Evolutionary conservation across 139 green algal genomes (phyloP).

Genomic region (Marvania coccoides): DNA sequence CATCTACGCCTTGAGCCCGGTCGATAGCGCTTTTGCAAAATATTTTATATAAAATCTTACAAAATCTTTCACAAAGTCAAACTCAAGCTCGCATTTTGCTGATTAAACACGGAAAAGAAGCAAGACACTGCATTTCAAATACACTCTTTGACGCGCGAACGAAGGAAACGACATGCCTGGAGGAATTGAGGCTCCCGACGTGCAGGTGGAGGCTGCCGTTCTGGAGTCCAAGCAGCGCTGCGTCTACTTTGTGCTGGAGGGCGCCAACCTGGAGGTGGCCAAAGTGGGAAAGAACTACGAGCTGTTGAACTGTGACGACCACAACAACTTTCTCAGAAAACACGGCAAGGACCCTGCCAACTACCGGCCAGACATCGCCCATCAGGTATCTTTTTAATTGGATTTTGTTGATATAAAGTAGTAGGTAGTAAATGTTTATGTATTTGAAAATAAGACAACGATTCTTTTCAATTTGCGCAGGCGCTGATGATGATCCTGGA

Average conservation of each 20-base stretch:
- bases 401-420: slow-evolving; percentile 1
- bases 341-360: slow-evolving; percentile 79
- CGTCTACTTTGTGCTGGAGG: slow-evolving; percentile 91
- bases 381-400: slow-evolving; percentile 62
- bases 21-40: too few relatives aligned
- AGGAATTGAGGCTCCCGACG: slow-evolving; percentile 45
- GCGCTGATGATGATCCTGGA: slow-evolving; percentile 89
- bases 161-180: slow-evolving; percentile 1
- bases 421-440: background rate
- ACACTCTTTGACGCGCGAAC: too few relatives aligned
- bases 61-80: too few relatives aligned
- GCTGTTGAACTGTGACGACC: slow-evolving; percentile 96
- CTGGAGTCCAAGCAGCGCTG: slow-evolving; percentile 23
- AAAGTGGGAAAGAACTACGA: slow-evolving; percentile 91
- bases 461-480: slow-evolving; percentile 29
- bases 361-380: slow-evolving; percentile 90
- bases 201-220: slow-evolving; percentile 41
- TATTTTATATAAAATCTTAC: too few relatives aligned
- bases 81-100: too few relatives aligned
- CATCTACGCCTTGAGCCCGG: too few relatives aligned
- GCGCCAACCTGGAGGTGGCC: slow-evolving; percentile 80
- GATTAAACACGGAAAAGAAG: too few relatives aligned
- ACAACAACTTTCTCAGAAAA: slow-evolving; percentile 78
- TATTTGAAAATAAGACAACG: background rate
- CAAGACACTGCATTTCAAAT: too few relatives aligned